phyloP scores from a whole-genome alignment of 2,329 filamentous ascomycete genomes.

The Shiraia sp. region DNA sequence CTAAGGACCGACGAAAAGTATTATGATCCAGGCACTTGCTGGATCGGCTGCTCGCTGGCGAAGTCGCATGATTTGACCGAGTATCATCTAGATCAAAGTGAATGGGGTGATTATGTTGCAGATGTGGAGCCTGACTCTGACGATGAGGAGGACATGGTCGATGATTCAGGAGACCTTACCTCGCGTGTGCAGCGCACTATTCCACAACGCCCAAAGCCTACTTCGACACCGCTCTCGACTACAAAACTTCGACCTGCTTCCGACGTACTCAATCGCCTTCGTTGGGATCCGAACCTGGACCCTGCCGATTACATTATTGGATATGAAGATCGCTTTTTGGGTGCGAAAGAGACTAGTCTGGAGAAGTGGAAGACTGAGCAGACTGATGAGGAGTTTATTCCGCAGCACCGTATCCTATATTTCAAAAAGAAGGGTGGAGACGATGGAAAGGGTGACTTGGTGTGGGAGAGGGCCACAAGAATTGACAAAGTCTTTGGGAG shows the following conservation, averaged over 20 bases:
- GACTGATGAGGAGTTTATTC: conserved; percentile 61
- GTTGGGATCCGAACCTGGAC: conserved; percentile 54
- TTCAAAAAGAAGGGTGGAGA: conserved; percentile 48
- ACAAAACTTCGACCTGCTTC: conserved; percentile 42
- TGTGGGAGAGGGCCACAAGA: conserved; percentile 55
- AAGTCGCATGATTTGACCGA: conserved; percentile 40
- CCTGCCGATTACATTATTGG: conserved; percentile 55
- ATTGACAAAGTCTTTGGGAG: conserved; percentile 54
- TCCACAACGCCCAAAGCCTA: conserved; percentile 18
- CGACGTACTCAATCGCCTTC: conserved; percentile 55
- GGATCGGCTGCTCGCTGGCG: conserved; percentile 40
- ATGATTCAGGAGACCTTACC: conserved; percentile 16
- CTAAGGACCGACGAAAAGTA: conserved; percentile 40
- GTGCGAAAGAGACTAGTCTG: conserved; percentile 52
- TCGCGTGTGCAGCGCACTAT: conserved; percentile 16
- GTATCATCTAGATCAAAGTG: conserved; percentile 53
- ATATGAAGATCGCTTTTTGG: conserved; percentile 58
- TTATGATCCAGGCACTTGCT: conserved; percentile 41
- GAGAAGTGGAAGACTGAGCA: conserved; percentile 58
- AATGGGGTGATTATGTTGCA: conserved; percentile 56
- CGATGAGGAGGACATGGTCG: conserved; percentile 31
- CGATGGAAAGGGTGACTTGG: conserved; percentile 34
- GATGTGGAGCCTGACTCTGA: conserved; percentile 47
- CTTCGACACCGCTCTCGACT: conserved; percentile 24
- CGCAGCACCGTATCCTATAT: conserved; percentile 58